Base-by-base conservation (phyloP, 2,329 filamentous ascomycete genomes). In the Stemphylium beticola region DNA sequence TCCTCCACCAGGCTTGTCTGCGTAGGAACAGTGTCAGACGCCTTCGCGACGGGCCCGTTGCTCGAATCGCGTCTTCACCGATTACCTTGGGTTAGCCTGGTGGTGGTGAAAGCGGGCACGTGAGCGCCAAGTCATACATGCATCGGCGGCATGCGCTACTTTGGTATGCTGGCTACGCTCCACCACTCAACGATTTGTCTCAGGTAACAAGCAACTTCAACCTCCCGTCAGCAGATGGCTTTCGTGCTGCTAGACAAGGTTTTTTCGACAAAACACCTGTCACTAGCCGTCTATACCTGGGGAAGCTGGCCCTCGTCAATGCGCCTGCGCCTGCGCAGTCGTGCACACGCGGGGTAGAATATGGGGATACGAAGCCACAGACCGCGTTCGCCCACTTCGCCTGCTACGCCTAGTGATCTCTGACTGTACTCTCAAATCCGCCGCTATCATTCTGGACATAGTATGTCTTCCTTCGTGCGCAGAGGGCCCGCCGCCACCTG, bases 141-240 rank as follows among this genome's bases (percentile, higher is more conserved):
- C 68, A 68, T 72, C 69, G 69, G 69, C 55, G 64, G 64, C 58
- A 64, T 57, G 56, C 57, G 61, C 67, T 50, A 57, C 62, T 71
- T 67, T 55, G 64, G 68, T 61, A 54, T 51, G 58, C 48, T 53
- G 60, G 57, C 36, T 37, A 12, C 48, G 53, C 59, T 62, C 61
- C 50, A 60, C 64, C 66, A 68, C 53, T 68, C 63, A 67, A 52
- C 60, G 53, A 51, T 67, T 67, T 68, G 61, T 62, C 61, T 67
- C 55, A 66, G 55, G 64, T 68, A 67, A 67, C 63, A 65, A 60
- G 38, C 63, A 56, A 33, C 60, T 59, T 54, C 58, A 54, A 44
- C 43, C 32, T 48, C 59, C 58, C 58, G 60, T 68, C 67, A 70
- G 58, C 62, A 67, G 64, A 58, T 60, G 58, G 57, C 49, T 53